Conservation (phyloP, 2,329 filamentous ascomycete genomes). For the Talaromyces sp. region DNA sequence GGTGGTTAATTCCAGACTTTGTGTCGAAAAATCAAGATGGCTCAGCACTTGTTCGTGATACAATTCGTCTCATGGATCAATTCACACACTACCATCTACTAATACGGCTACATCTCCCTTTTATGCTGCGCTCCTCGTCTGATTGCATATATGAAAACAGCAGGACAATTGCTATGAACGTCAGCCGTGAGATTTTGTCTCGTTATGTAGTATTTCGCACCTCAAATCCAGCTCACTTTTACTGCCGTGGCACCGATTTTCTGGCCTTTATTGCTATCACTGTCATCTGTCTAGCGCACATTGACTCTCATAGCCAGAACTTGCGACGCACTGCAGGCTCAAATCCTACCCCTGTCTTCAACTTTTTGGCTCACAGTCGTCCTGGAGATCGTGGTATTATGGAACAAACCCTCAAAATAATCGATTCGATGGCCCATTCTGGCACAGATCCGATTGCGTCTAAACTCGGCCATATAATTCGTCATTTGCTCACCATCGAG, state of each 20-base stretch:
- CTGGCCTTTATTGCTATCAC: conserved; percentile 39
- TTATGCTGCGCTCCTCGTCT: conserved; percentile 40
- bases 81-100: conserved; percentile 48
- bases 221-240: conserved; percentile 31
- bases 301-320: conserved; percentile 30
- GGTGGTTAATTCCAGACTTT: conserved; percentile 41
- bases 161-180: conserved; percentile 44
- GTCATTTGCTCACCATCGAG: conserved; percentile 36
- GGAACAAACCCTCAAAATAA: conserved; percentile 30
- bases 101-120: conserved; percentile 51
- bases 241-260: conserved; percentile 49
- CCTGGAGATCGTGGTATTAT: conserved; percentile 38
- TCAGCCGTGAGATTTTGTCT: conserved; percentile 47
- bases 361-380: conserved; percentile 38
- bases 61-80: conserved; percentile 40
- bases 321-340: background rate
- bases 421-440: conserved; percentile 21
- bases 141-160: conserved; percentile 41
- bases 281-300: conserved; percentile 43
- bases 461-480: conserved; percentile 28
- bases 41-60: conserved; percentile 24
- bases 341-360: conserved; percentile 12
- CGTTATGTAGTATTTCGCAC: conserved; percentile 46
- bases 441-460: conserved; percentile 21
- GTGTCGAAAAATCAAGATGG: conserved; percentile 8